Evolutionary conservation across 2,329 filamentous ascomycete genomes (phyloP), one percentile per base, ranked within the genome.

Genomic region (Aspergillus udagawae): DNA sequence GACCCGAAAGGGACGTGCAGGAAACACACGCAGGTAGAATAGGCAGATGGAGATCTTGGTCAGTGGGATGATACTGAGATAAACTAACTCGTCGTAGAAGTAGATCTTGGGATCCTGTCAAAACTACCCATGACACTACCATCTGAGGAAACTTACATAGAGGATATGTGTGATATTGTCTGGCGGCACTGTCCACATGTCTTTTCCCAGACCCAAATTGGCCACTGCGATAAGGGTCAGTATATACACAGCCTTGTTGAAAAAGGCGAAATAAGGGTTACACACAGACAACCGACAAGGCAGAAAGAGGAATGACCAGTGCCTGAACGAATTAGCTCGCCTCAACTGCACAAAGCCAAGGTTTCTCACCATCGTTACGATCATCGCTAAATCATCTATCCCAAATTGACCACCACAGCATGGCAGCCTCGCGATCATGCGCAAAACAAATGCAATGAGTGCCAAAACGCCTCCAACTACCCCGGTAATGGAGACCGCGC

Each of bases 131-230:
- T 71, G 4, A 65, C 45, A 55, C 69, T 68, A 23, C 63, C 63
- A 67, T 17, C 61, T 63, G 21, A 52, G 62, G 66, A 28, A 38
- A 58, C 60, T 60, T 10, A 67, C 72, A 49, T 73, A 71, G 44
- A 80, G 73, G 56, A 79, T 71, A 3, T 67, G 54, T 1, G 76
- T 79, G 54, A 80, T 74, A 42, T 78, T 64, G n/a, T 77, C 67
- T 35, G 73, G 73, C 1, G 72, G 65, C 4, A 80, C 65, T 32
- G 70, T 75, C 78, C 78, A 80, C 60, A 80, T 75, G 56, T 80
- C 77, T 27, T 65, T 68, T 8, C 78, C 78, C 4, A 80, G 68
- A 2, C 77, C 78, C 45, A 68, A 56, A 9, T 74, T 55, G 10
- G 72, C 67, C 53, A 80, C 76, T 75, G 63, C 38, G 55, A 35